Evolutionary conservation across 176 grass and related monocot genomes (phyloP), one percentile per base, ranked within the genome.

Genomic region (Carex kokanica): DNA sequence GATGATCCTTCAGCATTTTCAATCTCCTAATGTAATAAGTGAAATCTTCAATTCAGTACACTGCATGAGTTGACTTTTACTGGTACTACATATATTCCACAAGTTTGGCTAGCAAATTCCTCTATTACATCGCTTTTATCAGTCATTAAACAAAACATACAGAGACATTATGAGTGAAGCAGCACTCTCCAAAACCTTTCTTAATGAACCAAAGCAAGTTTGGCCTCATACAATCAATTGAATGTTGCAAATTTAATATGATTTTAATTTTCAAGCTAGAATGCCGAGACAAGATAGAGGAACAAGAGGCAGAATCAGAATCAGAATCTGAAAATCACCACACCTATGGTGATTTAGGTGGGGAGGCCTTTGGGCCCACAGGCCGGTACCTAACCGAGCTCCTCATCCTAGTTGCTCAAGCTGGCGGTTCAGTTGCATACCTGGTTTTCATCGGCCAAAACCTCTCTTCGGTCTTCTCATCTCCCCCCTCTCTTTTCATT

Each of bases 361-460:
- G 72, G 43, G 94, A 86, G 77, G 93, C 90, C 81, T 93, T 90
- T 9, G 95, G 95, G 17, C 51, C 83, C 16, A 40, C 89, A 56
- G 95, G 95, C 4, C 88, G 78, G 68, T 93, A 51, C 34, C 83
- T 98, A 18, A 98, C 95, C 18, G 92, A 98, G 78, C 88, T 92
- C 60, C 88, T 98, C 66, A 86, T 98, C 81, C 77, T 94, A 78
- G 86, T 94, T 67, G 73, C 89, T 16, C 90, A 98, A 86, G 87
- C 95, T 1, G 95, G 92, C 6, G 92, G 92, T 24, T 87, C 90
- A 40, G 87, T 94, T 71, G 92, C 90, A 29, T 98, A 94, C 81
- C 85, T 98, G 8, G 88, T 98, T 64, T 98, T 98, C 62, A 98
- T 98, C 63, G 89, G 95, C 14, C 92, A 98, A 69, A 98, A 98